Evolutionary conservation across 129 eudicot genomes (phyloP).

Genomic region (Arctium minus): DNA sequence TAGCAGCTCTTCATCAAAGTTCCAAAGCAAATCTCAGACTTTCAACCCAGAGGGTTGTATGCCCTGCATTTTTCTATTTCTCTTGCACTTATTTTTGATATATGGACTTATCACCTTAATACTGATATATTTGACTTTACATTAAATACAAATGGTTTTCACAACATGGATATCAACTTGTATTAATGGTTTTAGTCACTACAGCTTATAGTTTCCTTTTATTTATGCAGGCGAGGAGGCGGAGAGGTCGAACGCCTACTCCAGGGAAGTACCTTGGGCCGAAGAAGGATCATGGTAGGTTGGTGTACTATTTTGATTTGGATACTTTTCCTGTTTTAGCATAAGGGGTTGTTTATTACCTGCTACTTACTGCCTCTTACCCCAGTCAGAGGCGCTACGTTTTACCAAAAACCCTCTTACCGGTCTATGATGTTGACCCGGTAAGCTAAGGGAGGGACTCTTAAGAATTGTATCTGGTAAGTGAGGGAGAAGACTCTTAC

Average conservation of each 20-base stretch:
- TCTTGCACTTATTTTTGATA: conserved; percentile 13
- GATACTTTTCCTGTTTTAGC: background rate
- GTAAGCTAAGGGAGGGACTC: no score
- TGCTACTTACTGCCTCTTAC: background rate
- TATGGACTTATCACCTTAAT: background rate
- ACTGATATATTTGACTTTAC: background rate
- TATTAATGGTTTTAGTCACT: background rate
- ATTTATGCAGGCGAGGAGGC: conserved; percentile 68
- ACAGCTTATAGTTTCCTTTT: background rate
- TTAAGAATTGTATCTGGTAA: no score
- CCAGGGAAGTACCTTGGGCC: conserved; percentile 94
- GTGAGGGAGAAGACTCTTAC: no score
- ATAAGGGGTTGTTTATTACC: background rate
- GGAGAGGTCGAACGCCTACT: conserved; percentile 95
- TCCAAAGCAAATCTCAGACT: conserved; percentile 79
- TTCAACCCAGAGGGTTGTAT: conserved; percentile 89
- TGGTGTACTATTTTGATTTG: background rate
- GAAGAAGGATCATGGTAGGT: conserved; percentile 50
- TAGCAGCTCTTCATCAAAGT: conserved; percentile 92
- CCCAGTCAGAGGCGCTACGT: background rate
- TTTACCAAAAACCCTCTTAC: background rate
- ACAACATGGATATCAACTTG: background rate
- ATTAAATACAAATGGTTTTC: background rate
- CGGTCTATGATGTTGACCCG: background rate
- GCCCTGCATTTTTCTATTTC: conserved; percentile 58